Base-by-base conservation (phyloP, 208 protist species). In the Phytomonas serpens region DNA sequence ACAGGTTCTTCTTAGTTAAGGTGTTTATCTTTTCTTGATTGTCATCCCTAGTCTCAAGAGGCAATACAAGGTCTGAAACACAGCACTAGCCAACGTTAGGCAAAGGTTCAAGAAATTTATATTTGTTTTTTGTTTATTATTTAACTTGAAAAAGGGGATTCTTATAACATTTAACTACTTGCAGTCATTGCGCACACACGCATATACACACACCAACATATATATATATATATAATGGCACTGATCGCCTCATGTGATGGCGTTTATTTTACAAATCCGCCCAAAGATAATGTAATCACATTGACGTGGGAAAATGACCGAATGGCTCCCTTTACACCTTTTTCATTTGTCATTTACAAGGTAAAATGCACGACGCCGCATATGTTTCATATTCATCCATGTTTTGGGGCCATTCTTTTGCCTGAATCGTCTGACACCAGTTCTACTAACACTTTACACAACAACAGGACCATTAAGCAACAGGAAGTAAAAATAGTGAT, bases 311-410 rank as follows among this genome's bases (percentile, higher is more conserved):
- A 74, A 40, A 63, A 42, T 30, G 72, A 47, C 16, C 1, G 6
- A 47, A 47, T 11, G 14, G 2, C 7, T 10, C 40, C 7, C 14
- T 23, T 57, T 73, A 23, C 27, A 74, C 52, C 86, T 82, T 16
- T 85, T 71, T 80, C 81, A 14, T 74, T 76, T 29, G 75, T 92
- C 23, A 67, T 95, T 23, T 93, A 83, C 73, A 95, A 95, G 67
- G 77, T 92, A 4, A 95, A 95, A 77, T 89, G 80, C 65, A 89
- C 86, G 23, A 77, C 86, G 10, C 90, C 90, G 16, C 77, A 84
- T 7, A 68, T 83, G 14, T 95, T 95, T 66, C 85, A 93, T 69
- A 86, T 92, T 3, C 30, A 80, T n/a, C 90, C 90, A 5, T 83
- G 86, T 66, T 93, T 91, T 67, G 90, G 90, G 9, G 84, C 86